phyloP scores from a whole-genome alignment of 352 stramenopile genomes.

The Pythium graminicola region DNA sequence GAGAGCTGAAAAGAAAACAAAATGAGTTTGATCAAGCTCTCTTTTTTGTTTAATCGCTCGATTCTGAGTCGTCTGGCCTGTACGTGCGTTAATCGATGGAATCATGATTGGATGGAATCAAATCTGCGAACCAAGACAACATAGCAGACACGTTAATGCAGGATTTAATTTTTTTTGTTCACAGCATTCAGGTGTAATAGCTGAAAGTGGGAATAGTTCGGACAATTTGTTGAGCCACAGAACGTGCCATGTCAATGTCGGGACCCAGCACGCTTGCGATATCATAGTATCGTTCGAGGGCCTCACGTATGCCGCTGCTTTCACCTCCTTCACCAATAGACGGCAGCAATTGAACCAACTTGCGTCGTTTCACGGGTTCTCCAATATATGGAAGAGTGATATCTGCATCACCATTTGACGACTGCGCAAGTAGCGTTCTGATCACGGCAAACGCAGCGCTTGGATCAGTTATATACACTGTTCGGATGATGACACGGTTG shows the following conservation, averaged over 20 bases:
- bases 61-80: too few species aligned
- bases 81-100: too few species aligned
- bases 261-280: constrained; percentile 21
- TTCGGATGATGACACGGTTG: constrained; percentile 20
- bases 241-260: constrained; percentile 24
- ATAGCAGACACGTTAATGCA: too few species aligned
- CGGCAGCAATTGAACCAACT: constrained; percentile 22
- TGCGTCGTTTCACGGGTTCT: constrained; percentile 33
- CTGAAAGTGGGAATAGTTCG: constrained; percentile 20
- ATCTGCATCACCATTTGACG: constrained; percentile 24
- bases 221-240: constrained; percentile 15
- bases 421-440: constrained; percentile 25
- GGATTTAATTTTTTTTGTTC: too few species aligned
- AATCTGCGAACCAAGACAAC: too few species aligned
- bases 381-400: constrained; percentile 26
- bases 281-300: constrained; percentile 35
- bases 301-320: constrained; percentile 19
- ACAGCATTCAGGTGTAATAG: neutral
- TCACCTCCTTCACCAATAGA: constrained; percentile 22
- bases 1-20: too few species aligned
- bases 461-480: constrained; percentile 21
- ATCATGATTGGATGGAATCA: too few species aligned
- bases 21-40: too few species aligned
- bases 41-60: too few species aligned
- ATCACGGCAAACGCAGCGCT: constrained; percentile 31